Evolutionary conservation across 1,284 basidiomycete genomes (phyloP).

Genomic region (Tausonia pullulans): DNA sequence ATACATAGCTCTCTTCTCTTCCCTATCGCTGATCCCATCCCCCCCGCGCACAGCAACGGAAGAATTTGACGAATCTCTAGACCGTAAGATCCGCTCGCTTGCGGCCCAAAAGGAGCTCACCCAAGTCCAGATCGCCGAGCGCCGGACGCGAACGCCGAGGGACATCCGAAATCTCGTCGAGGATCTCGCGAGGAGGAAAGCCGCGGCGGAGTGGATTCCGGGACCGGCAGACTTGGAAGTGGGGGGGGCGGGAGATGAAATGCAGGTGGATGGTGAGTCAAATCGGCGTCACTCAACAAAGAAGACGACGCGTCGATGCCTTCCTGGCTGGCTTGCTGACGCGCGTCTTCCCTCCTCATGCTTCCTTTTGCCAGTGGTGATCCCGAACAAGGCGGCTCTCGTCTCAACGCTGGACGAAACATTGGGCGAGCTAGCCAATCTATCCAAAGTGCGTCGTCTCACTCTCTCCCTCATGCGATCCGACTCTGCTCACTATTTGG

Average conservation of each 20-base stretch:
- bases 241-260: neutral
- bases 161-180: slow-evolving; percentile 10
- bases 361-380: neutral
- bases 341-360: neutral
- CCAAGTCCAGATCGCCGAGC: slow-evolving; percentile 14
- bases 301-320: neutral
- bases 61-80: slow-evolving; percentile 14
- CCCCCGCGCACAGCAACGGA: slow-evolving; percentile 1
- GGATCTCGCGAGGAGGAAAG: slow-evolving; percentile 6
- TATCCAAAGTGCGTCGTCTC: neutral
- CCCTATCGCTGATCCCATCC: neutral
- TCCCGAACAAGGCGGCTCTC: slow-evolving; percentile 3
- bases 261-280: neutral
- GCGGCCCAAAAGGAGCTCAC: slow-evolving; percentile 16
- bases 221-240: neutral
- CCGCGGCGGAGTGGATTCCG: slow-evolving; percentile 3
- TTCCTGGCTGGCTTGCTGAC: neutral
- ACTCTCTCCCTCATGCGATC: neutral
- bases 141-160: slow-evolving; percentile 9
- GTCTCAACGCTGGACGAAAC: neutral
- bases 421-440: neutral
- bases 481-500: neutral
- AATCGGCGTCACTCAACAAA: neutral
- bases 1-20: no score
- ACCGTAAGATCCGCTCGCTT: slow-evolving; percentile 12